These are phyloP conservation scores for Xylaria palmicola DNA, from an alignment of 495 filamentous ascomycete species.

Conservation along the genomic window DNA sequence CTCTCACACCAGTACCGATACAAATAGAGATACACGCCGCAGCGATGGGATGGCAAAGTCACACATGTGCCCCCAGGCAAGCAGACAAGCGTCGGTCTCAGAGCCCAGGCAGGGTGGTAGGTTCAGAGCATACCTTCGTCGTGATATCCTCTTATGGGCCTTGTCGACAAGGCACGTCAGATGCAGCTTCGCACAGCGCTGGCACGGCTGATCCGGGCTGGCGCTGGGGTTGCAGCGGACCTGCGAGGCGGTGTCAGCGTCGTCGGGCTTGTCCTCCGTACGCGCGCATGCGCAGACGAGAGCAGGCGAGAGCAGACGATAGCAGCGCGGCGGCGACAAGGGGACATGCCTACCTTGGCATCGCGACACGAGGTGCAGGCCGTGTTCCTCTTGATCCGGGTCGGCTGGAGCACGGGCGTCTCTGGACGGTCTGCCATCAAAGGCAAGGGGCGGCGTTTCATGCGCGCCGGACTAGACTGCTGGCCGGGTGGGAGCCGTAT, in stretches of 20 bases:
- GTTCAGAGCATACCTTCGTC: constrained; percentile 34
- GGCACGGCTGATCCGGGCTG: constrained; percentile 39
- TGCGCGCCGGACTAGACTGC: neutral
- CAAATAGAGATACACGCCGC: neutral
- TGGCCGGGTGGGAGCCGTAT: neutral
- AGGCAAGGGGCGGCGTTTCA: constrained; percentile 15
- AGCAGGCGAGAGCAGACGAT: no score
- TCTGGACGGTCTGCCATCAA: constrained; percentile 30
- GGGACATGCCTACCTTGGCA: constrained; percentile 39
- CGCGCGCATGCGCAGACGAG: no score
- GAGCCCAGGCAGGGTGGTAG: neutral
- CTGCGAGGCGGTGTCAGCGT: constrained; percentile 19
- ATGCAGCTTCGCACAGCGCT: constrained; percentile 45
- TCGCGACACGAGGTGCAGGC: constrained; percentile 45
- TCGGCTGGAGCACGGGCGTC: constrained; percentile 15
- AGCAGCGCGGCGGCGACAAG: no score
- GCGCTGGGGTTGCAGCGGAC: constrained; percentile 46
- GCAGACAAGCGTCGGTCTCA: neutral
- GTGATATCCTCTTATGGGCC: constrained; percentile 44
- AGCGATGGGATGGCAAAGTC: neutral
- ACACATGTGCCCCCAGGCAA: no score
- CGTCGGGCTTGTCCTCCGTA: no score
- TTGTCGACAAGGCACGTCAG: constrained; percentile 46
- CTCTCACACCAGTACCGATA: neutral
- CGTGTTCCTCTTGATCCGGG: constrained; percentile 42